Percentiles rank a stretch among this genome's conserved stretches.
Evolutionary conservation across 306 rosid genomes (phyloP).

Genomic region (Acmispon strigosus): DNA sequence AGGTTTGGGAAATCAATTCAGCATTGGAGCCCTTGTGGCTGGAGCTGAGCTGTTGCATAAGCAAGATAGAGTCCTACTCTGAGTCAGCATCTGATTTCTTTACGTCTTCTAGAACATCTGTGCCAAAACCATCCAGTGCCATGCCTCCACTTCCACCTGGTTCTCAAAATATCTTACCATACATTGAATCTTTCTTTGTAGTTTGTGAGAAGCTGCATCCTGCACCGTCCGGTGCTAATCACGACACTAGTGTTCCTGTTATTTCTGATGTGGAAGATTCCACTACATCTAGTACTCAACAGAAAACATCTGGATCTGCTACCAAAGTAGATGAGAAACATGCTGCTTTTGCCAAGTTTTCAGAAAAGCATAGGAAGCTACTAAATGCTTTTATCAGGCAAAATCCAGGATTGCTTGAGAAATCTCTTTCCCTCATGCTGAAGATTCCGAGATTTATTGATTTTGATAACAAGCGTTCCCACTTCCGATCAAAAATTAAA

Average conservation of each 20-base stretch:
- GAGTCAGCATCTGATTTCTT: slow-evolving; percentile 57
- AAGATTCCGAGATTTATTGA: slow-evolving; percentile 89
- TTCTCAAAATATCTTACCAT: slow-evolving; percentile 86
- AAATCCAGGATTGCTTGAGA: slow-evolving; percentile 93
- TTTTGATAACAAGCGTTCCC: slow-evolving; percentile 91
- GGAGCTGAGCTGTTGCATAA: slow-evolving; percentile 84
- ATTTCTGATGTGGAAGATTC: slow-evolving; percentile 75
- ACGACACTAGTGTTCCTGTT: slow-evolving; percentile 46
- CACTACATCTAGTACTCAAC: slow-evolving; percentile 51
- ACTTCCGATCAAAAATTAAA: slow-evolving; percentile 91
- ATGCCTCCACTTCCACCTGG: slow-evolving; percentile 85
- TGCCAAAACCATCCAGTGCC: slow-evolving; percentile 65
- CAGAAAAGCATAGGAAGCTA: slow-evolving; percentile 93
- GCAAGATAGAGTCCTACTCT: slow-evolving; percentile 82
- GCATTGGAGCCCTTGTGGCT: slow-evolving; percentile 92
- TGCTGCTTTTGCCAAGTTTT: slow-evolving; percentile 70
- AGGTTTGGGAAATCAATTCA: slow-evolving; percentile 66
- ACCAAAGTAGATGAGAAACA: slow-evolving; percentile 74
- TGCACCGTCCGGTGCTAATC: slow-evolving; percentile 59
- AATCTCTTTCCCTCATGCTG: slow-evolving; percentile 84
- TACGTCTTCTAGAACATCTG: slow-evolving; percentile 44
- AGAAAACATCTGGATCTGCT: slow-evolving; percentile 46
- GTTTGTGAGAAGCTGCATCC: slow-evolving; percentile 95
- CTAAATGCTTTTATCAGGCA: slow-evolving; percentile 91
- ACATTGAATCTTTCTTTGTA: slow-evolving; percentile 91